Evolutionary conservation across 1,139 yeast genomes (phyloP).

Genomic region (Wickerhamomyces sp.): DNA sequence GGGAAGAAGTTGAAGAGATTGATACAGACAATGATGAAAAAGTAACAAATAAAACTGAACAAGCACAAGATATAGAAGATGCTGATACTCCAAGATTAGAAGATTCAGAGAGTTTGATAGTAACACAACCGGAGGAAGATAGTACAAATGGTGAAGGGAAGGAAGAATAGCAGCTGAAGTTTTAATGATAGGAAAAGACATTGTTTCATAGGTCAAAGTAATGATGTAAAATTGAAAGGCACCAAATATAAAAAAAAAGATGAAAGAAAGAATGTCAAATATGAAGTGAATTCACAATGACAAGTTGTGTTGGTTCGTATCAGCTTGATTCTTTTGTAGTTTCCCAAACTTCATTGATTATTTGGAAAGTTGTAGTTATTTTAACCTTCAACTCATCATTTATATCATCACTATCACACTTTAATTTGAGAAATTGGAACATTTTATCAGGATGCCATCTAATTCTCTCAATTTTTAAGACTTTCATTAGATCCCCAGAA

Average conservation of each 20-base stretch:
- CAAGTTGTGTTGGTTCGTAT: too few relatives aligned
- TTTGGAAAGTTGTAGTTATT: slow-evolving; percentile 35
- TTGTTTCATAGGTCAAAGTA: too few relatives aligned
- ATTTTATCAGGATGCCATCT: slow-evolving; percentile 70
- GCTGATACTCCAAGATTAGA: slow-evolving; percentile 17
- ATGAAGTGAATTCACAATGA: too few relatives aligned
- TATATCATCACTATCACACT: slow-evolving; percentile 4
- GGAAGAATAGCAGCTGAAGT: neutral
- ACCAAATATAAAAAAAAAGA: too few relatives aligned
- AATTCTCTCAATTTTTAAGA: slow-evolving; percentile 47
- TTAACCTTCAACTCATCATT: slow-evolving; percentile 9
- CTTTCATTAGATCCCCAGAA: slow-evolving; percentile 16
- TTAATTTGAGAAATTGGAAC: slow-evolving; percentile 13
- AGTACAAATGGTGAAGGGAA: neutral
- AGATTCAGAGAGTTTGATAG: neutral
- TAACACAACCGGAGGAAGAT: neutral
- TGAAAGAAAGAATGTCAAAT: too few relatives aligned
- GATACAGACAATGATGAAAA: slow-evolving; percentile 27
- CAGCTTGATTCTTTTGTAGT: neutral
- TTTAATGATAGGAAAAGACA: too few relatives aligned
- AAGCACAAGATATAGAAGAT: slow-evolving; percentile 25
- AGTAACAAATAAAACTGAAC: slow-evolving; percentile 20
- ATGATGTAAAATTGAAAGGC: too few relatives aligned
- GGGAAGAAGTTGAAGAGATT: slow-evolving; percentile 31
- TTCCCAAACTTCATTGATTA: slow-evolving; percentile 34